A percentile compares a stretch with the other conserved stretches of the same genome.
phyloP scores from a whole-genome alignment of 2,329 filamentous ascomycete genomes.

The Cladophialophora bantiana region DNA sequence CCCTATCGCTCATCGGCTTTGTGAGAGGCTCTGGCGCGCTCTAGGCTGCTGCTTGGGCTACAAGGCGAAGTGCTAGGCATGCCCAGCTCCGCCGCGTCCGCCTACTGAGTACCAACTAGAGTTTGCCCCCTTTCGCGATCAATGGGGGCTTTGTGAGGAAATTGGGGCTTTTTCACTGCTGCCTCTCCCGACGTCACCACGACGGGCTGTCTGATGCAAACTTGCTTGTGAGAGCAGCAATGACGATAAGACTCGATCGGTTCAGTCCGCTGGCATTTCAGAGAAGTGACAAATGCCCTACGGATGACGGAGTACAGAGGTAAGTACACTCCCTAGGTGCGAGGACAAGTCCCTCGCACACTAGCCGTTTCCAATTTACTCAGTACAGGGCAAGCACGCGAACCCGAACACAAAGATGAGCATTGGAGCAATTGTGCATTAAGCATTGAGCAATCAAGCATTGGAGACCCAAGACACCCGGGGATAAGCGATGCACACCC shows the following conservation, averaged over 20 bases:
- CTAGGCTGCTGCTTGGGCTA: background rate
- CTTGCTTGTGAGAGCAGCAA: background rate
- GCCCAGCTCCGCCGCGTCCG: slow-evolving; percentile 1
- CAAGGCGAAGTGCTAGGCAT: background rate
- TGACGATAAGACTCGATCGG: background rate
- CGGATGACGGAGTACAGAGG: too few relatives aligned
- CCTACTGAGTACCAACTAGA: too few relatives aligned
- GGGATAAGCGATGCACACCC: slow-evolving; percentile 5
- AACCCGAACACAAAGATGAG: background rate
- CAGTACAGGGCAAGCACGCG: background rate
- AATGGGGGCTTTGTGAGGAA: background rate
- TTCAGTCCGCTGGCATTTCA: background rate
- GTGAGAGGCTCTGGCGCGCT: slow-evolving; percentile 14
- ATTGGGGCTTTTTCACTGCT: slow-evolving; percentile 6
- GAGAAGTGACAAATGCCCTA: background rate
- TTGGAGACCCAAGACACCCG: background rate
- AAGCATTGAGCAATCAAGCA: slow-evolving; percentile 3
- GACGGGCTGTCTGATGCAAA: slow-evolving; percentile 12
- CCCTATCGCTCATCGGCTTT: slow-evolving; percentile 5
- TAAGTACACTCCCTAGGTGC: too few relatives aligned
- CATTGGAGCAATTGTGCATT: background rate
- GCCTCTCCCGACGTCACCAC: slow-evolving; percentile 9
- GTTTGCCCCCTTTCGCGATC: slow-evolving; percentile 1
- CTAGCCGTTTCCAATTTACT: background rate
- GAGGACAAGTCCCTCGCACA: background rate